phyloP scores from a whole-genome alignment of 495 filamentous ascomycete species.

The Ascobolus immersus region DNA sequence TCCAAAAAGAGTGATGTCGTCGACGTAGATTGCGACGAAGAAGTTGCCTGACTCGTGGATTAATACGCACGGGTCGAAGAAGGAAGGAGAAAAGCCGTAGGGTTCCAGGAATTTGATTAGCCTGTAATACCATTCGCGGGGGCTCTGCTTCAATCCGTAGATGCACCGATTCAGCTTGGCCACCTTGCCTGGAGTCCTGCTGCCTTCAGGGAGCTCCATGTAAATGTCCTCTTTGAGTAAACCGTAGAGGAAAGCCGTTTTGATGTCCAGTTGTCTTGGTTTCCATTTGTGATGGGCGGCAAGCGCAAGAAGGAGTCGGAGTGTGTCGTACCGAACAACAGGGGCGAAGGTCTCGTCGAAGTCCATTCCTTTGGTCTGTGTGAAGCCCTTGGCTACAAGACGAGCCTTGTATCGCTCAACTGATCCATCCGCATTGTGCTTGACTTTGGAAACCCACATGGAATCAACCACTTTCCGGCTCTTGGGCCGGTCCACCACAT shows the following conservation, averaged over 20 bases:
- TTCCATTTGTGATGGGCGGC: slow-evolving; percentile 1
- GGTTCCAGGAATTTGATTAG: slow-evolving; percentile 3
- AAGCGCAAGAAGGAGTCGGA: slow-evolving; percentile 5
- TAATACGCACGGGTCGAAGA: slow-evolving; percentile 6
- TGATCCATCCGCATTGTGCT: slow-evolving; percentile 2
- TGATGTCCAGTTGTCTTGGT: slow-evolving; percentile 5
- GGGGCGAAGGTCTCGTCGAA: slow-evolving; percentile 13
- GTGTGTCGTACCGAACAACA: slow-evolving; percentile 3
- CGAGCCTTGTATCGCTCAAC: slow-evolving; percentile 10
- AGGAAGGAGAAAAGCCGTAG: slow-evolving; percentile 1
- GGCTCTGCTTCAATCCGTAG: slow-evolving; percentile 10
- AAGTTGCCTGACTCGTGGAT: slow-evolving; percentile 1
- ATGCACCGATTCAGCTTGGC: background rate
- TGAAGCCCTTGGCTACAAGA: slow-evolving; percentile 10
- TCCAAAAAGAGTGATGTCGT: slow-evolving; percentile 2
- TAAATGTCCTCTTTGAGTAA: slow-evolving; percentile 6
- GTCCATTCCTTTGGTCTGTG: slow-evolving; percentile 11
- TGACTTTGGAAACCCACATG: slow-evolving; percentile 12
- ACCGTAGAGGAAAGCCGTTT: slow-evolving; percentile 7
- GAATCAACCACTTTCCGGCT: slow-evolving; percentile 4
- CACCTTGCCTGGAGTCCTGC: slow-evolving; percentile 1
- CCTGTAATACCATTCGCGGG: slow-evolving; percentile 5
- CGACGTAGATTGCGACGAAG: slow-evolving; percentile 1
- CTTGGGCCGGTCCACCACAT: background rate
- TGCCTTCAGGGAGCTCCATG: slow-evolving; percentile 8